These are phyloP conservation scores for Tubosaeta brunneosetosa DNA, from an alignment of 768 basidiomycete species.

Conservation along the genomic window DNA sequence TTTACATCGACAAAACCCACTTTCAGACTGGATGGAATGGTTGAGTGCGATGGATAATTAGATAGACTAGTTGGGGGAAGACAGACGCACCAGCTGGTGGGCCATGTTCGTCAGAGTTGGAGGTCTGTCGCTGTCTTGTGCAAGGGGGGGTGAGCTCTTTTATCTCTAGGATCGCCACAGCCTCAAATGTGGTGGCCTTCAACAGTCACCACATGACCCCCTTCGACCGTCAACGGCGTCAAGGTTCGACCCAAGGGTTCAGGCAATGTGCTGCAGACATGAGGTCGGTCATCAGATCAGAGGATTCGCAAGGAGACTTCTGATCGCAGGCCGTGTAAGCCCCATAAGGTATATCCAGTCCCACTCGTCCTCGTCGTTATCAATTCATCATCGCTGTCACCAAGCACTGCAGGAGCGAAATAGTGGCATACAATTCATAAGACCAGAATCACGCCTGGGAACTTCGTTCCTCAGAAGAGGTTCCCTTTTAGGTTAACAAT, in stretches of 20 bases:
- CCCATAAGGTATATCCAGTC: conserved; percentile 25
- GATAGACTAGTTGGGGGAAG: conserved; percentile 5
- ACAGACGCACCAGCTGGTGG: conserved; percentile 49
- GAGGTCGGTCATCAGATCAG: not conserved
- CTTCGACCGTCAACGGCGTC: too few relatives aligned
- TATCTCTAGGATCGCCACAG: conserved; percentile 34
- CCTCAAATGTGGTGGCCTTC: conserved; percentile 21
- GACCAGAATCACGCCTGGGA: too few relatives aligned
- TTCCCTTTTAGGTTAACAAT: too few relatives aligned
- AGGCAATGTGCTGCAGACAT: not conserved
- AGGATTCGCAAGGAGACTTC: not conserved
- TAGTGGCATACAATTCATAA: too few relatives aligned
- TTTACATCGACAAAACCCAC: conserved; percentile 33
- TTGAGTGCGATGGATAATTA: conserved; percentile 15
- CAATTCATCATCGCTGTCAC: conserved; percentile 81
- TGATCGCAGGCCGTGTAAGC: conserved; percentile 9
- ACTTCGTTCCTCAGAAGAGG: too few relatives aligned
- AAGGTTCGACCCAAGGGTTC: too few relatives aligned
- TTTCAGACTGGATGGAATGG: conserved; percentile 46
- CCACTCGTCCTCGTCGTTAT: conserved; percentile 70
- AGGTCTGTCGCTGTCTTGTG: not conserved
- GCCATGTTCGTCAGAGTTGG: conserved; percentile 38
- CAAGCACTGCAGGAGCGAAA: too few relatives aligned
- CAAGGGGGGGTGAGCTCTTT: conserved; percentile 4
- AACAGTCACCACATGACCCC: too few relatives aligned